A percentile compares a stretch with the other conserved stretches of the same genome.
Conservation (phyloP, 257 asterid species). For the Lycium barbarum region DNA sequence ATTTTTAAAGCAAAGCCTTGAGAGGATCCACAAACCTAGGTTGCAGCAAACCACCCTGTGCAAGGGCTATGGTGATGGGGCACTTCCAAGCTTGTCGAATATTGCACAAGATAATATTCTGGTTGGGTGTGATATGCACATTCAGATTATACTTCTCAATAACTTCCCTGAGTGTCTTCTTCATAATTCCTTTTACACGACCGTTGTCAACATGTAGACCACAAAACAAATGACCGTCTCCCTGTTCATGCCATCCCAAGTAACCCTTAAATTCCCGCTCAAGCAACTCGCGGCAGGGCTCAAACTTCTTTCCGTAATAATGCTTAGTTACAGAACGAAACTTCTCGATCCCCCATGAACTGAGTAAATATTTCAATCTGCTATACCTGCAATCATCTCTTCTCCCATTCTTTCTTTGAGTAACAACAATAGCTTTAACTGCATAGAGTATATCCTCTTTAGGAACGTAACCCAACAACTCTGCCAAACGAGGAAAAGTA, state of each 20-base stretch:
- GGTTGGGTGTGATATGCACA: constrained; percentile 92
- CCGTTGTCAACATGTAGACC: constrained; percentile 98
- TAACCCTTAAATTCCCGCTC: constrained; percentile 97
- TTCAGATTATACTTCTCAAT: constrained; percentile 88
- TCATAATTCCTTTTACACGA: constrained; percentile 75
- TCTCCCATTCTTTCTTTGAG: constrained; percentile 94
- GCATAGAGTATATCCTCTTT: constrained; percentile 90
- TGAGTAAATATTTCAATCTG: constrained; percentile 91
- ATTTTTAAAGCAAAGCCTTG: no score
- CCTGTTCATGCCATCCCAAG: constrained; percentile 99
- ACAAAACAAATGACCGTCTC: constrained; percentile 88
- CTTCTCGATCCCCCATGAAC: constrained; percentile 97
- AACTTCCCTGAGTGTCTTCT: constrained; percentile 79
- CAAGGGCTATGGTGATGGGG: constrained; percentile 81
- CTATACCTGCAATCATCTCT: constrained; percentile 98
- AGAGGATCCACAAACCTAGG: no score
- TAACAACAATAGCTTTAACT: constrained; percentile 92
- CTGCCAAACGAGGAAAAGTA: constrained; percentile 90
- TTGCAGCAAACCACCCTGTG: constrained; percentile 97
- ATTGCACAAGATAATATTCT: constrained; percentile 84
- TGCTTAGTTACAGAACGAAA: constrained; percentile 80
- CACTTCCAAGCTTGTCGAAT: constrained; percentile 83
- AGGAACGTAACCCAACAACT: constrained; percentile 93
- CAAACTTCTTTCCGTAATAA: constrained; percentile 86
- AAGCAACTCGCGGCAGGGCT: constrained; percentile 79